Conservation (phyloP, 805 yeast species). For the Pichia manshurica region DNA sequence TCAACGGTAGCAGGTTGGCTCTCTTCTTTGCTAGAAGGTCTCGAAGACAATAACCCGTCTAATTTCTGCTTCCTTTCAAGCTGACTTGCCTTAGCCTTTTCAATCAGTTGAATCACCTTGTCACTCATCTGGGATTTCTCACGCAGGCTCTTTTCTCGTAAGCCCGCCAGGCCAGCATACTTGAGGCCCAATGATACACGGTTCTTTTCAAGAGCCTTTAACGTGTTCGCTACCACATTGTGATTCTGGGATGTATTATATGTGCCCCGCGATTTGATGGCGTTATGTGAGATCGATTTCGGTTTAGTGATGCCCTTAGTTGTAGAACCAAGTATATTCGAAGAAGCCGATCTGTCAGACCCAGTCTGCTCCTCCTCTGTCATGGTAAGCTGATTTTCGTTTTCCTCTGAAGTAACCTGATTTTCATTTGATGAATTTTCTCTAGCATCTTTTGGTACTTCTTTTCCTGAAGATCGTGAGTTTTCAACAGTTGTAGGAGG, state of each 20-base stretch:
- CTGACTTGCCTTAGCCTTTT: constrained; percentile 5
- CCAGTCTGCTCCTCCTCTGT: too few species aligned
- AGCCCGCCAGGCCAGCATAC: not conserved
- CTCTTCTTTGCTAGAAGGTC: too few species aligned
- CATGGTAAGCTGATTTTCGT: too few species aligned
- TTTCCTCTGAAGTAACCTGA: too few species aligned
- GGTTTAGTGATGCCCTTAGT: not conserved
- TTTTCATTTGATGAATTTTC: too few species aligned
- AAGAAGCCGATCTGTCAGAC: too few species aligned
- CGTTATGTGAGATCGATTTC: not conserved
- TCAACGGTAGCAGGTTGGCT: not conserved
- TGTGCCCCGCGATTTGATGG: not conserved
- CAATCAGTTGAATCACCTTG: constrained; percentile 5
- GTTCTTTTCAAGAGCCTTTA: not conserved
- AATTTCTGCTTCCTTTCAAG: not conserved
- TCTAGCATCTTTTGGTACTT: too few species aligned
- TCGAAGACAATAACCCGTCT: not conserved
- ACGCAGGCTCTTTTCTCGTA: not conserved
- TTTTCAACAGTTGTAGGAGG: too few species aligned
- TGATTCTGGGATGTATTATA: not conserved
- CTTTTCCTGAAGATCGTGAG: too few species aligned
- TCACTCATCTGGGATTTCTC: constrained; percentile 5
- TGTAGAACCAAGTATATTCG: too few species aligned
- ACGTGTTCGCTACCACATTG: not conserved
- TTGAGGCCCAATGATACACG: not conserved